A percentile compares a stretch with the other conserved stretches of the same genome.
Conservation (phyloP, 2,329 filamentous ascomycete species). For the Phialemoniopsis sp. region DNA sequence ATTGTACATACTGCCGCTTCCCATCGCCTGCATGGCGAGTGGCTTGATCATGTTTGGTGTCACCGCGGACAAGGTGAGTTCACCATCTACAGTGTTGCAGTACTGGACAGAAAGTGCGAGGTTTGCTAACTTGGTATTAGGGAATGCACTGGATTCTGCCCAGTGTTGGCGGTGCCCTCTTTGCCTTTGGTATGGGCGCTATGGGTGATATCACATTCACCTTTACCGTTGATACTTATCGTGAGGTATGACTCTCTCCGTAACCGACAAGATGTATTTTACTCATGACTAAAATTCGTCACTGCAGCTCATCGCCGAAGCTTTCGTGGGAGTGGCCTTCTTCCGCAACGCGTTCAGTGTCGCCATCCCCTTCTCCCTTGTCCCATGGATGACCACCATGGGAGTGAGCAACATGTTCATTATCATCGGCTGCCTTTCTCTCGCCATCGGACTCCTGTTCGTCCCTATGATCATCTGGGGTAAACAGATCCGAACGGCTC, state of each 20-base stretch:
- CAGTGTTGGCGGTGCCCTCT: conserved; percentile 27
- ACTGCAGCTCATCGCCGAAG: too few relatives aligned
- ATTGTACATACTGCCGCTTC: conserved; percentile 10
- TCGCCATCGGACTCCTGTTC: conserved; percentile 15
- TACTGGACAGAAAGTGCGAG: not conserved
- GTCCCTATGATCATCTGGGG: conserved; percentile 25
- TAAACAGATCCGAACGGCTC: conserved; percentile 16
- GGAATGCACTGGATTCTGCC: conserved; percentile 38
- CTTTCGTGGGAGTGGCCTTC: too few relatives aligned
- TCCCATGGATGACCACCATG: too few relatives aligned
- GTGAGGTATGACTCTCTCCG: too few relatives aligned
- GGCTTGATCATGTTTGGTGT: conserved; percentile 34
- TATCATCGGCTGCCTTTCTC: conserved; percentile 13
- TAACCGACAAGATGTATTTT: too few relatives aligned
- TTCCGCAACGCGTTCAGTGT: too few relatives aligned
- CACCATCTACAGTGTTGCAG: not conserved
- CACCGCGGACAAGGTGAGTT: conserved; percentile 26
- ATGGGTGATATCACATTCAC: conserved; percentile 29
- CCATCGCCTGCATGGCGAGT: too few relatives aligned
- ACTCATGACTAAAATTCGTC: too few relatives aligned
- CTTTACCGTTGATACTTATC: conserved; percentile 28
- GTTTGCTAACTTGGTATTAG: conserved; percentile 12
- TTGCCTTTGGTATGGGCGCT: conserved; percentile 31
- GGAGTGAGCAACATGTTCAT: conserved; percentile 15
- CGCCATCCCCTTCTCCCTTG: too few relatives aligned